Evolutionary conservation across 768 basidiomycete species (phyloP), one percentile per base, ranked within the genome.

Genomic region (Tulasnella sp.): DNA sequence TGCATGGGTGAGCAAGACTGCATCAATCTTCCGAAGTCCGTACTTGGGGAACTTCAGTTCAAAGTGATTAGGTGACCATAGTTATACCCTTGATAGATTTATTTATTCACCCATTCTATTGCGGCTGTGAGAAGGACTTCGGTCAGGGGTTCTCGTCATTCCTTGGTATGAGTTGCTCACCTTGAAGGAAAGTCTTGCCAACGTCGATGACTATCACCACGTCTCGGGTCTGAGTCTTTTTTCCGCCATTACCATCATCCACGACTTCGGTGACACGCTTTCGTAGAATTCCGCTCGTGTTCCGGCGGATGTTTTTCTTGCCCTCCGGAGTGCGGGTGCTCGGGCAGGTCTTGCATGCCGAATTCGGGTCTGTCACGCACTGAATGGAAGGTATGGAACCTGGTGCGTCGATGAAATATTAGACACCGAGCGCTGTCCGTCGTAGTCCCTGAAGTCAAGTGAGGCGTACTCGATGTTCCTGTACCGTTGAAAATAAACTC

Each of bases 401-500:
- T 72, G 32, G 22, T 29, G 69, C 22, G 41, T 3, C 1, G 11
- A 29, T 22, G 26, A 59, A 11, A 2, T 29, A 26, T 59, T 8
- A 59, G 4, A 59, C 5, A 7, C 3, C 26, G 22, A n/a, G n/a
- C n/a, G n/a, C n/a, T n/a, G n/a, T n/a, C n/a, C n/a, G n/a, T n/a
- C n/a, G 17, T 29, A 11, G 9, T 35, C 29, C 7, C 7, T 6
- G 32, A 5, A 40, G 22, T n/a, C 6, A 5, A 11, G 64, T 69
- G 34, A 22, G n/a, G 34, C 69, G 14, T 32, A 70, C 69, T 70
- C 9, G 92, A 93, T 35, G 89, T 90, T 67, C 91, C 92, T 41
- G 91, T 94, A 68, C 92, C 92, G 36, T 93, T 86, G 78, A 94
- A 91, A 72, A 94, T 87, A 75, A 92, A 80, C 78, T 94, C 90